Base-by-base conservation (phyloP, 345 rosid species). In the Rubroshorea leprosula region DNA sequence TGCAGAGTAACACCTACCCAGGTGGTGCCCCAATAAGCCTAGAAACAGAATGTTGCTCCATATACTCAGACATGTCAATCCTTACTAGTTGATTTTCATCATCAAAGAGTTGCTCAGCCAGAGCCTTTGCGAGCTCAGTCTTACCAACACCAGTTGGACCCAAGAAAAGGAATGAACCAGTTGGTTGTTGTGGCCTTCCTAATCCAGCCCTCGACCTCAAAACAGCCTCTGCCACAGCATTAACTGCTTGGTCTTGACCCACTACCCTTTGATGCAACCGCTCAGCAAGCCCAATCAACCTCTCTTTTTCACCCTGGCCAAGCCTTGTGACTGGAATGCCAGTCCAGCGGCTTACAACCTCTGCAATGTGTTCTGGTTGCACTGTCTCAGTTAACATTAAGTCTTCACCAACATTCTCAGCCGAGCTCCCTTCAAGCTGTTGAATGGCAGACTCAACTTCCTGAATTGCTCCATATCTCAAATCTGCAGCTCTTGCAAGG, bases 131-230 rank as follows among this genome's bases (percentile, higher is more conserved):
- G 0, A 85, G 92, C 72, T 91, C 96, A 0, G 96, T 91, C 63
- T 88, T 91, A 17, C 98, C 96, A 53, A 91, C 96, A 70, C 98
- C 96, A n/a, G 96, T 85, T 16, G 96, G 98, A 2, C 96, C 98
- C 73, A 85, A 70, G 83, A 91, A 85, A 6, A 88, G 64, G 74
- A 88, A 85, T n/a, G 87, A 82, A 1, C 98, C 96, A 62, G 96
- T 92, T 20, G 96, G 98, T 23, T 92, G 98, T 5, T 92, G 90
- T 1, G 90, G 98, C 72, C 96, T 82, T n/a, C 98, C 96, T 51
- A 88, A 57, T 0, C 98, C 95, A 1, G 98, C 96, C 53, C 95
- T 82, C 7, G 95, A 86, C 68, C 95, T 82, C 41, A 91, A 61
- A 21, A 89, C 88, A 0, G 98, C 92, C 65, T 92, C 93, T 16